Evolutionary conservation across 805 yeast genomes (phyloP).

Genomic region (Ogataea saltuana): DNA sequence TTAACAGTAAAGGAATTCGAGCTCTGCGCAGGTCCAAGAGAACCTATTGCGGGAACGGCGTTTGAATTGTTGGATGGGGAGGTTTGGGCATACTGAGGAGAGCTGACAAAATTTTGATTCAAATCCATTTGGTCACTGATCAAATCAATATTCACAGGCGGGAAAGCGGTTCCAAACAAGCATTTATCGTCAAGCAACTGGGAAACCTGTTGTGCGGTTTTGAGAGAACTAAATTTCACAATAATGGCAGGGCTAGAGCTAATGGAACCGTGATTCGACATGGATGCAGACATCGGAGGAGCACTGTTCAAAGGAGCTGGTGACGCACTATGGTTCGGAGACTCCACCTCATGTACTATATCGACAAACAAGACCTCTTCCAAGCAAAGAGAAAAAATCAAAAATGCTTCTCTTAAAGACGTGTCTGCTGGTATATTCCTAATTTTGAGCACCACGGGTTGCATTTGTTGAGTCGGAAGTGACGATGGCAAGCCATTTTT

Average conservation of each 20-base stretch:
- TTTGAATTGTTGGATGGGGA: constrained; percentile 20
- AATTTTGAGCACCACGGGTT: constrained; percentile 38
- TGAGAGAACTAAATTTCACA: constrained; percentile 47
- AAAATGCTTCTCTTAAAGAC: constrained; percentile 62
- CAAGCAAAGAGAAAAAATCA: constrained; percentile 67
- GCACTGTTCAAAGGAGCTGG: constrained; percentile 15
- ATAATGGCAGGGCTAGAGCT: constrained; percentile 37
- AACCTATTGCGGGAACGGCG: constrained; percentile 16
- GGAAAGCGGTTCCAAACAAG: constrained; percentile 52
- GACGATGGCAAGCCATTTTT: constrained; percentile 16
- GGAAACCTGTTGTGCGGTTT: constrained; percentile 44
- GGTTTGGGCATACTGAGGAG: constrained; percentile 19
- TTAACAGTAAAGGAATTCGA: constrained; percentile 15
- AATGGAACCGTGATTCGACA: constrained; percentile 20
- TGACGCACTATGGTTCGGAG: constrained; percentile 21
- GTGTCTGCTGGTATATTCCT: constrained; percentile 65
- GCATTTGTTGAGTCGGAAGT: constrained; percentile 11
- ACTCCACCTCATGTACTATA: constrained; percentile 33
- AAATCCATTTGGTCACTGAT: constrained; percentile 34
- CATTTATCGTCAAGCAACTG: constrained; percentile 43
- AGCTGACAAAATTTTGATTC: constrained; percentile 14
- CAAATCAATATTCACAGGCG: constrained; percentile 42
- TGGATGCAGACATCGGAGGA: constrained; percentile 17
- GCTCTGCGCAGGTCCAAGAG: constrained; percentile 11
- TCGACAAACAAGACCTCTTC: constrained; percentile 51